These are phyloP conservation scores for Helichrysum umbraculigerum DNA, from an alignment of 129 eudicot species.

Conservation along the genomic window DNA sequence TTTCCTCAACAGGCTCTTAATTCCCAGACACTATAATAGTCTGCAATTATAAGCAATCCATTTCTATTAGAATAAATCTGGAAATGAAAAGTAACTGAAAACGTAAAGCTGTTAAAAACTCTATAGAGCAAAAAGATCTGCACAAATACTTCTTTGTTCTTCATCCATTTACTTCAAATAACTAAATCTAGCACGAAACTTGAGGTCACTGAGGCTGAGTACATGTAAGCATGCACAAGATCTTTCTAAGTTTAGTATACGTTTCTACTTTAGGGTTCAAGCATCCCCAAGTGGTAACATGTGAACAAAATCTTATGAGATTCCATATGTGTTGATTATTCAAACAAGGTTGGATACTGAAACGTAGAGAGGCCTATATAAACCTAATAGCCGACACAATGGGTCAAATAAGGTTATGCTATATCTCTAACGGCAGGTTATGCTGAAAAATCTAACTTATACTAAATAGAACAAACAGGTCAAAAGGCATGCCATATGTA, in stretches of 20 bases:
- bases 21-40: conserved; percentile 5
- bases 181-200: background rate
- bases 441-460: background rate
- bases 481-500: background rate
- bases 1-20: conserved; percentile 7
- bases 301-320: background rate
- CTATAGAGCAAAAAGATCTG: background rate
- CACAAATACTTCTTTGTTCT: background rate
- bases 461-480: background rate
- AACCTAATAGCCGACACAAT: background rate
- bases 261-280: background rate
- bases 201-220: background rate
- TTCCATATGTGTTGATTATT: background rate
- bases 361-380: background rate
- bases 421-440: background rate
- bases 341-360: background rate
- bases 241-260: background rate
- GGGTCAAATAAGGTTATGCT: background rate
- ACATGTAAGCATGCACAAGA: background rate
- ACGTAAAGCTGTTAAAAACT: background rate
- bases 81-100: background rate
- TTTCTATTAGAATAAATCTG: background rate
- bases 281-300: background rate
- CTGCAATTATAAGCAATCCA: conserved; percentile 9
- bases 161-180: background rate